Evolutionary conservation across 768 basidiomycete genomes (phyloP).

Genomic region (Trametopsis cervina): DNA sequence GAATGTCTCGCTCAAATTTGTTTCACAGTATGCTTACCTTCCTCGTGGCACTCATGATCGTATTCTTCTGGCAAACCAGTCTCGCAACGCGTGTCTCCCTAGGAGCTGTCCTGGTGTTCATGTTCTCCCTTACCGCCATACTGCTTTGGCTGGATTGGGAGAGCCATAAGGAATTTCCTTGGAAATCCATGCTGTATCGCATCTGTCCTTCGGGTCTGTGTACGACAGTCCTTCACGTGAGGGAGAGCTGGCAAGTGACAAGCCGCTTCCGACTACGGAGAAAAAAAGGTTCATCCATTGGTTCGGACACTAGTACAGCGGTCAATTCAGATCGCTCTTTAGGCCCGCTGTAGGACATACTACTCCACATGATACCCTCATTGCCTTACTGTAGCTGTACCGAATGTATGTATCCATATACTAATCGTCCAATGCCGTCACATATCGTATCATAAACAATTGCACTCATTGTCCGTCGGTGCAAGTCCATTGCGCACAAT

Average conservation of each 20-base stretch:
- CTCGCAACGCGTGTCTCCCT: conserved; percentile 6
- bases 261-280: neutral
- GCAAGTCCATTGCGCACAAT: too few species aligned
- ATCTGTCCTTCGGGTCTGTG: neutral
- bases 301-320: neutral
- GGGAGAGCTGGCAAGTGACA: neutral
- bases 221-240: neutral
- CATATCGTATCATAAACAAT: too few species aligned
- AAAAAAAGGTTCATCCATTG: neutral
- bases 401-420: too few species aligned
- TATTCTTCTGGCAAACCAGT: conserved; percentile 8
- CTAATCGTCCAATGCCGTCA: too few species aligned
- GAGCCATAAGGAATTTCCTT: neutral
- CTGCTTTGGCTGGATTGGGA: conserved; percentile 10
- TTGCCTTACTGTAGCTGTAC: too few species aligned
- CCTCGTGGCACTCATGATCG: conserved; percentile 9
- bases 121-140: neutral
- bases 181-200: neutral
- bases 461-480: too few species aligned
- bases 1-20: neutral
- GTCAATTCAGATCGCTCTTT: too few species aligned
- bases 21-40: conserved; percentile 11
- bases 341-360: too few species aligned
- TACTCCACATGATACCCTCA: too few species aligned
- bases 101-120: conserved; percentile 1